Conservation (phyloP, 495 filamentous ascomycete genomes). For the Letharia lupina region DNA sequence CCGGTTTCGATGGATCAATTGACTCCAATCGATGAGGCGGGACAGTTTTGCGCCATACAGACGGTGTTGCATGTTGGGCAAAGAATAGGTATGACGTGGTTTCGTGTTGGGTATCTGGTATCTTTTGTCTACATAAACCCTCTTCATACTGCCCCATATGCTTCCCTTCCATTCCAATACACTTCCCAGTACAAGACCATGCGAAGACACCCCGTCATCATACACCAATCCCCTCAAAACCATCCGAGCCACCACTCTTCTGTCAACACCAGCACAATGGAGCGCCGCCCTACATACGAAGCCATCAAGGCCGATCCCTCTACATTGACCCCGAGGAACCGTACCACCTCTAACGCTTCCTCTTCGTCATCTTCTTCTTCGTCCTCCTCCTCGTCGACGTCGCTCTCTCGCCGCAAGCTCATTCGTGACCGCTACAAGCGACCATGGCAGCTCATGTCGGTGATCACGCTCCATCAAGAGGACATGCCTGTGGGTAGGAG, state of each 20-base stretch:
- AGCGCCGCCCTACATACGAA: not conserved
- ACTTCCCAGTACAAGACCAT: not conserved
- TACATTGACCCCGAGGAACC: conserved; percentile 2
- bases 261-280: not conserved
- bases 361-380: conserved; percentile 6
- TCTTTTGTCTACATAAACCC: not conserved
- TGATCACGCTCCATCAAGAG: conserved; percentile 18
- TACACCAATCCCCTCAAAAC: not conserved
- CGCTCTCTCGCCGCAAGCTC: conserved; percentile 9
- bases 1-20: not conserved
- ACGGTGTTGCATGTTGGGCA: not conserved
- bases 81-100: not conserved
- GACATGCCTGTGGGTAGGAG: conserved; percentile 9
- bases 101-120: not conserved
- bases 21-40: not conserved
- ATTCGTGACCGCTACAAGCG: conserved; percentile 15
- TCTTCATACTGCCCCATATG: not conserved
- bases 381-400: not conserved
- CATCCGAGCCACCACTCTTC: not conserved
- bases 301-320: conserved; percentile 5
- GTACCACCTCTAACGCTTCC: conserved; percentile 15
- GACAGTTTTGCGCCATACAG: not conserved
- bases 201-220: not conserved
- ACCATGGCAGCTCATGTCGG: conserved; percentile 21
- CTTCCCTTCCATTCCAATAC: not conserved